A percentile compares a stretch with the other conserved stretches of the same genome.
Conservation (phyloP, 768 basidiomycete genomes). For the Boletus barrowsii region DNA sequence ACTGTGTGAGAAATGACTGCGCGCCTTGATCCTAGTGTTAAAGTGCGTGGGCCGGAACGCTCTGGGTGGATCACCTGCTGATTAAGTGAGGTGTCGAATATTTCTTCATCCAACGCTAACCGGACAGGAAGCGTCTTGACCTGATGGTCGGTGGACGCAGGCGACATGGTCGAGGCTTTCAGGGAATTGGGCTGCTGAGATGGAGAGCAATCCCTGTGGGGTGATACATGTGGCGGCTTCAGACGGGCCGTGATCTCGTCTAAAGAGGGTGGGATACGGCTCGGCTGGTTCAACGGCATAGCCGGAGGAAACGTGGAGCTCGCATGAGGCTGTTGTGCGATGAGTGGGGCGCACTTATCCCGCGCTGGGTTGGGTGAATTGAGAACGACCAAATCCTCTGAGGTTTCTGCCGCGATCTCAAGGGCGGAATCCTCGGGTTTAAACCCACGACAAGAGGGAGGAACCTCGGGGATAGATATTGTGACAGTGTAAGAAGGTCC, state of each 20-base stretch:
- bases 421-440: conserved; percentile 60
- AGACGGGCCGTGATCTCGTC: conserved; percentile 73
- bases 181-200: conserved; percentile 36
- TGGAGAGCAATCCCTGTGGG: conserved; percentile 20
- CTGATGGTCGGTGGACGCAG: conserved; percentile 17
- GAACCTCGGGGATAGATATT: conserved; percentile 55
- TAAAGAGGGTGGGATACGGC: conserved; percentile 56
- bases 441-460: conserved; percentile 66
- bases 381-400: not conserved
- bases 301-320: conserved; percentile 4
- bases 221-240: conserved; percentile 21
- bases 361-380: conserved; percentile 28
- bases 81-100: conserved; percentile 2
- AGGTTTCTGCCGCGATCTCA: conserved; percentile 37
- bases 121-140: conserved; percentile 38
- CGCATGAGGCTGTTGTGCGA: conserved; percentile 21
- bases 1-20: conserved; percentile 46
- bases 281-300: conserved; percentile 1
- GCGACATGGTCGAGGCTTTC: conserved; percentile 6
- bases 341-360: conserved; percentile 56
- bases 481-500: conserved; percentile 65
- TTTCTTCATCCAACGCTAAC: conserved; percentile 12
- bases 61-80: conserved; percentile 18
- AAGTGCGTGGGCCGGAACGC: conserved; percentile 36
- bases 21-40: conserved; percentile 48